A percentile compares a stretch with the other conserved stretches of the same genome.
Evolutionary conservation across 495 filamentous ascomycete species (phyloP).

Genomic region (Trichoderma reesei): DNA sequence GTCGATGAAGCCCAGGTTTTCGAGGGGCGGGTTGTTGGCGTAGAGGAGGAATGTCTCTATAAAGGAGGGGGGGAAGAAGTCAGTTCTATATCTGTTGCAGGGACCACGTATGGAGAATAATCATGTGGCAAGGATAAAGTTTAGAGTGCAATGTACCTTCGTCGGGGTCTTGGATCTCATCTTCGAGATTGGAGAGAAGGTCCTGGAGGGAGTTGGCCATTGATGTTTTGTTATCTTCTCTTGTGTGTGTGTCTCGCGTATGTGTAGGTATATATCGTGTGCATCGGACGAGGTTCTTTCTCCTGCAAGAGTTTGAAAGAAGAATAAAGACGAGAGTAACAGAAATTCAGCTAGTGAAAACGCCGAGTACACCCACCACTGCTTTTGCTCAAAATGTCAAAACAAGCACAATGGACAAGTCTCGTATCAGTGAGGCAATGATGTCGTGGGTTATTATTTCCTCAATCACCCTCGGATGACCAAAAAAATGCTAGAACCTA

Average conservation of each 20-base stretch:
- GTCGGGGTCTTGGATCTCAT: conserved; percentile 47
- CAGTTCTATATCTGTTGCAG: too few species aligned
- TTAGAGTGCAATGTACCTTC: conserved; percentile 42
- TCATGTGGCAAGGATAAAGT: too few species aligned
- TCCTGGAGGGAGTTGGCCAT: conserved; percentile 25
- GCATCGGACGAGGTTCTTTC: too few species aligned
- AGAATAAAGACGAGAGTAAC: neutral
- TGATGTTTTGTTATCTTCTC: conserved; percentile 7
- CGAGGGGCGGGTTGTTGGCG: conserved; percentile 61
- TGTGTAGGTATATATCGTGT: too few species aligned
- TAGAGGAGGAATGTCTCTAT: conserved; percentile 82
- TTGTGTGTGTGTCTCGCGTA: too few species aligned
- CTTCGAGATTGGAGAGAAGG: conserved; percentile 30
- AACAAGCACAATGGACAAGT: neutral
- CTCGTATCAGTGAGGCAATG: too few species aligned
- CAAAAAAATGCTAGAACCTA: too few species aligned
- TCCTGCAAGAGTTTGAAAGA: too few species aligned
- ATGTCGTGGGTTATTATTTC: too few species aligned
- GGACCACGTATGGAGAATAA: too few species aligned
- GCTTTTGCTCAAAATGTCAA: neutral
- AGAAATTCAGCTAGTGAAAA: neutral
- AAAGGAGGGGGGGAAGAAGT: neutral
- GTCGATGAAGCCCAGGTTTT: conserved; percentile 79
- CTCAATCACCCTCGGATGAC: too few species aligned
- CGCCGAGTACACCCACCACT: neutral